phyloP scores from a whole-genome alignment of 805 yeast genomes.

The Kazachstania martiniae region DNA sequence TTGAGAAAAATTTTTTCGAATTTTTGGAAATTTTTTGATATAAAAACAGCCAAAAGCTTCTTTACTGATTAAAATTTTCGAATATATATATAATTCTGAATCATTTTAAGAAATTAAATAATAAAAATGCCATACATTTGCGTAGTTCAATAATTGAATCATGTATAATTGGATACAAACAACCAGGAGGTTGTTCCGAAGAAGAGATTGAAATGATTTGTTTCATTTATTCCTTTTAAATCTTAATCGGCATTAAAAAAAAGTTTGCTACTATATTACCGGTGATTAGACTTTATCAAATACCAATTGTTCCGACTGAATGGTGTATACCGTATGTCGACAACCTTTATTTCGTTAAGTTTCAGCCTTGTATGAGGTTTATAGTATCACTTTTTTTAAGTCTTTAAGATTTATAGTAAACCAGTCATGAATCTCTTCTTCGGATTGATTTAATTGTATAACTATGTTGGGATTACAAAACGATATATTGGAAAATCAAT shows the following conservation, averaged over 20 bases:
- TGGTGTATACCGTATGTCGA: conserved; percentile 31
- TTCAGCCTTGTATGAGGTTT: conserved; percentile 38
- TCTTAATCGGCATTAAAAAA: no score
- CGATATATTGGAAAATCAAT: neutral
- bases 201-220: conserved; percentile 3
- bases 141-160: neutral
- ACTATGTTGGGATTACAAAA: neutral
- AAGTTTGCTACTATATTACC: conserved; percentile 5
- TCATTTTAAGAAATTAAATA: no score
- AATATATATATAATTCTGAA: no score
- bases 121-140: neutral
- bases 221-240: no score
- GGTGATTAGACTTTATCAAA: conserved; percentile 19
- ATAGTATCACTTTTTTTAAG: neutral
- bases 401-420: no score
- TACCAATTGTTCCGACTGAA: conserved; percentile 36
- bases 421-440: no score
- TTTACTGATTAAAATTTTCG: no score
- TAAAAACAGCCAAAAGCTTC: neutral
- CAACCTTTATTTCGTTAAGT: conserved; percentile 36
- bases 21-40: neutral
- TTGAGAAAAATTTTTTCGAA: no score
- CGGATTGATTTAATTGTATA: no score
- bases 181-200: conserved; percentile 2
- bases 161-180: neutral